phyloP scores from a whole-genome alignment of 2,329 filamentous ascomycete species.

The Exophiala bonariae region DNA sequence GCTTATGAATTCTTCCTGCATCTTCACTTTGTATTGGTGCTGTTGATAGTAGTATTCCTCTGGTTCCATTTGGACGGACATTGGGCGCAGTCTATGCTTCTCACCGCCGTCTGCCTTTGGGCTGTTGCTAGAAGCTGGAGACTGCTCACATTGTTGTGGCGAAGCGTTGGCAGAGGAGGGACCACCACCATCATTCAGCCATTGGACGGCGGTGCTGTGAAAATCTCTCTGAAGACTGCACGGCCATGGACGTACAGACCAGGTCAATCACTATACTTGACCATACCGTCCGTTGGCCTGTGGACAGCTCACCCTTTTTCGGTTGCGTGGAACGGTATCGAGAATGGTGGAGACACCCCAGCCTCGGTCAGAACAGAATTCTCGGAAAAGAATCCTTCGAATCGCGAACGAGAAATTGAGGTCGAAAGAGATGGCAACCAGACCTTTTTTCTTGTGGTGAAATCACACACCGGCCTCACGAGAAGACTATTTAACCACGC shows the following conservation, averaged over 20 bases:
- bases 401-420: constrained; percentile 53
- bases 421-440: constrained; percentile 51
- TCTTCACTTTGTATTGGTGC: constrained; percentile 74
- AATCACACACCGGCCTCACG: constrained; percentile 85
- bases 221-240: constrained; percentile 69
- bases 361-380: constrained; percentile 13
- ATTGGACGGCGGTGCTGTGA: constrained; percentile 67
- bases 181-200: constrained; percentile 68
- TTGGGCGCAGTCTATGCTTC: constrained; percentile 71
- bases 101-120: constrained; percentile 76
- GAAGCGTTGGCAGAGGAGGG: constrained; percentile 60
- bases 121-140: constrained; percentile 67
- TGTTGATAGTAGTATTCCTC: constrained; percentile 67
- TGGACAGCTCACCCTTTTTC: constrained; percentile 81
- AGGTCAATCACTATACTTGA: constrained; percentile 74
- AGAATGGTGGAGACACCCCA: constrained; percentile 37
- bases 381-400: constrained; percentile 22
- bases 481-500: constrained; percentile 75
- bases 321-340: constrained; percentile 70
- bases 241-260: constrained; percentile 66
- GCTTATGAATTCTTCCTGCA: constrained; percentile 97
- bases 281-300: constrained; percentile 63
- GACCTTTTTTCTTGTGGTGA: constrained; percentile 78
- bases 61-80: constrained; percentile 75
- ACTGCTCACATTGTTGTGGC: constrained; percentile 62